phyloP scores from a whole-genome alignment of 2,329 filamentous ascomycete genomes.

The Penicillium palitans region DNA sequence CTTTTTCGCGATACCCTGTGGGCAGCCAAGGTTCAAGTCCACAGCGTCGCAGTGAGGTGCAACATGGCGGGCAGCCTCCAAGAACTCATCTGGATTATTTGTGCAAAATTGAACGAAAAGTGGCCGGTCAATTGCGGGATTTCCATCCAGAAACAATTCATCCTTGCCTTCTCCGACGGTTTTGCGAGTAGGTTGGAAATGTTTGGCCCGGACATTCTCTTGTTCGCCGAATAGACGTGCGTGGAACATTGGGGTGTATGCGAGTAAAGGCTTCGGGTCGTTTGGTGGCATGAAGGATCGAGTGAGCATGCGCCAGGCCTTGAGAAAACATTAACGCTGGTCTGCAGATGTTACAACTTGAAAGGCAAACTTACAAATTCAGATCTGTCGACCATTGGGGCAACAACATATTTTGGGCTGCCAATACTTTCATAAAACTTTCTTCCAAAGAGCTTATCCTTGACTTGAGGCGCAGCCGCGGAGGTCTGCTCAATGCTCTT shows the following conservation, averaged over 20 bases:
- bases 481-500: constrained; percentile 24
- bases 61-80: constrained; percentile 70
- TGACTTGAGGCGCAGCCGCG: constrained; percentile 14
- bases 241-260: constrained; percentile 96
- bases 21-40: constrained; percentile 92
- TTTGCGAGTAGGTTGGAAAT: constrained; percentile 70
- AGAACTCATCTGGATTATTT: constrained; percentile 50
- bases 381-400: constrained; percentile 97
- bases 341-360: neutral
- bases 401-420: constrained; percentile 83
- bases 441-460: constrained; percentile 71
- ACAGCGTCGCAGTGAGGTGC: constrained; percentile 91
- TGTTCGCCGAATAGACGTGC: constrained; percentile 81
- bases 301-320: constrained; percentile 97
- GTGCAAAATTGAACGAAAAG: constrained; percentile 93
- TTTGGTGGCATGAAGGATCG: constrained; percentile 79
- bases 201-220: constrained; percentile 70
- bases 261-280: constrained; percentile 66
- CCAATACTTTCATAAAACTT: constrained; percentile 95
- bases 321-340: constrained; percentile 15
- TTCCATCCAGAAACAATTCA: constrained; percentile 73
- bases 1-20: constrained; percentile 88
- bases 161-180: constrained; percentile 30
- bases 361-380: constrained; percentile 72
- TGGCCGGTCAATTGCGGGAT: constrained; percentile 78